Evolutionary conservation across 345 rosid species (phyloP).

Genomic region (Brassica carinata): DNA sequence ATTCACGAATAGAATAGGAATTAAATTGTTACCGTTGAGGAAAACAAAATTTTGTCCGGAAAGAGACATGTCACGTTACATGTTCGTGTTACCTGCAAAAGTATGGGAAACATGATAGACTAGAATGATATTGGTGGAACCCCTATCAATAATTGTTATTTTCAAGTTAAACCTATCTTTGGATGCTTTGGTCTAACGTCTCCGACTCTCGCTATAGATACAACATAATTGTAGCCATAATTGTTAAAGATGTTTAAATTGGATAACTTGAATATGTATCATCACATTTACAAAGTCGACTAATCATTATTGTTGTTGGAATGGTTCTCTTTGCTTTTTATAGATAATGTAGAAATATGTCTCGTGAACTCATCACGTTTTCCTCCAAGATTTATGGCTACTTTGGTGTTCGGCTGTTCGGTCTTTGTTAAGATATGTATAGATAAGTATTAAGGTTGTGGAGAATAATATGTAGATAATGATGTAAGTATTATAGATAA

Average conservation of each 20-base stretch:
- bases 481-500: too few species aligned
- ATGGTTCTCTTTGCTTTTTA: constrained; percentile 36
- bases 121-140: neutral
- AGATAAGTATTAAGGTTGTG: too few species aligned
- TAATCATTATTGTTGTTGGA: constrained; percentile 28
- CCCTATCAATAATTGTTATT: neutral
- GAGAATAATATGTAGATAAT: too few species aligned
- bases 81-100: neutral
- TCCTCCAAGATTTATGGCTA: constrained; percentile 31
- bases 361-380: constrained; percentile 23
- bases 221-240: constrained; percentile 23
- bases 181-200: constrained; percentile 34
- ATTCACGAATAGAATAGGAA: constrained; percentile 2
- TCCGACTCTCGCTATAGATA: neutral
- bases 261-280: constrained; percentile 20
- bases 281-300: constrained; percentile 27
- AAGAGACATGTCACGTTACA: constrained; percentile 10
- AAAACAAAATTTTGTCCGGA: constrained; percentile 9
- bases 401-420: too few species aligned
- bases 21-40: constrained; percentile 10
- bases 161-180: neutral
- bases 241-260: constrained; percentile 9
- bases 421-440: too few species aligned
- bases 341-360: neutral
- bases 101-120: neutral